Percentiles rank a stretch among this genome's conserved stretches.
These are phyloP conservation scores for Euphrasia confusa DNA, from an alignment of 257 asterid genomes.

Conservation along the genomic window DNA sequence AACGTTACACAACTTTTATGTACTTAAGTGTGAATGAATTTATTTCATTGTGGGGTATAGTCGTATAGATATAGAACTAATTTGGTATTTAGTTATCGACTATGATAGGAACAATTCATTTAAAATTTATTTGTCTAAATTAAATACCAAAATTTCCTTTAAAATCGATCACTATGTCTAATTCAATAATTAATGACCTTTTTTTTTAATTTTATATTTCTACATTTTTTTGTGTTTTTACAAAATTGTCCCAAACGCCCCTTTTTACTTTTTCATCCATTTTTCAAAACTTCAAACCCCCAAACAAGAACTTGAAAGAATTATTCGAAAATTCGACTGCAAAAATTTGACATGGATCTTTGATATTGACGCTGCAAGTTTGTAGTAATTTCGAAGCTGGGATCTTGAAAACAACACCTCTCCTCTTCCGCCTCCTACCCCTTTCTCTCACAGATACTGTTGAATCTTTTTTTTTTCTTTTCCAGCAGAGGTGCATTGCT, in stretches of 20 bases:
- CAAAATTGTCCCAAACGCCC: conserved; percentile 5
- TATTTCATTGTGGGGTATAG: no score
- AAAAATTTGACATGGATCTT: conserved; percentile 30
- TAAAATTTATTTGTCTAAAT: no score
- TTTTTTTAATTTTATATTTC: no score
- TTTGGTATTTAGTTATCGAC: no score
- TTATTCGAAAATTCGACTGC: conserved; percentile 32
- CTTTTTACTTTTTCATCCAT: conserved; percentile 19
- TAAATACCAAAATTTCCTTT: no score
- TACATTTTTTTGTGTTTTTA: background rate
- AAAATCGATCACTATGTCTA: no score
- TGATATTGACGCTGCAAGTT: conserved; percentile 30
- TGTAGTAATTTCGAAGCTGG: conserved; percentile 30
- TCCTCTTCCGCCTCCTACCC: background rate
- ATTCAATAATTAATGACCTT: no score
- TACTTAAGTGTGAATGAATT: no score
- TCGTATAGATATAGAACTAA: no score
- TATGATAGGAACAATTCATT: no score
- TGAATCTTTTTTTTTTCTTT: conserved; percentile 1
- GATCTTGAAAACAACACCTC: conserved; percentile 37
- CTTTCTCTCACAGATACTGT: conserved; percentile 16
- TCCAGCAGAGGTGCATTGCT: conserved; percentile 29
- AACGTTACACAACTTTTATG: no score
- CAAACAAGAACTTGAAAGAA: background rate
- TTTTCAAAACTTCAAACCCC: conserved; percentile 37